Evolutionary conservation across 2,329 filamentous ascomycete genomes (phyloP).

Genomic region (Pseudodiploospora longispora): DNA sequence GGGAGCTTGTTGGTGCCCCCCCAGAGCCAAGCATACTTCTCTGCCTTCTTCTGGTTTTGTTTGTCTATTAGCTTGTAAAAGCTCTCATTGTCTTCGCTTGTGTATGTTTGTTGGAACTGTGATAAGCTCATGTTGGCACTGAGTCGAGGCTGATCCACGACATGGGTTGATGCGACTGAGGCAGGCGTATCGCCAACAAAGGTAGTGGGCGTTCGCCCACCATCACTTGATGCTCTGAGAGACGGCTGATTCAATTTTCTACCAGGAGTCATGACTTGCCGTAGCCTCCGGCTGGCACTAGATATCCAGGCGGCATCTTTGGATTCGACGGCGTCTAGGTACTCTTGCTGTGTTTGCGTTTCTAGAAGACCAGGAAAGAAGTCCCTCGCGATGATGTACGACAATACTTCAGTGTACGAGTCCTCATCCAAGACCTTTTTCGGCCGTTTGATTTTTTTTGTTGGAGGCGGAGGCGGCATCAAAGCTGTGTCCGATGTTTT

Average conservation of each 20-base stretch:
- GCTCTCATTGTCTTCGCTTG: conserved; percentile 94
- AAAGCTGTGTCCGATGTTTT: conserved; percentile 61
- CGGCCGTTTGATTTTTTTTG: conserved; percentile 87
- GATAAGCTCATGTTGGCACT: conserved; percentile 75
- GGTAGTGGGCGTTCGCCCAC: conserved; percentile 51
- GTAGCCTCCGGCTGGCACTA: conserved; percentile 63
- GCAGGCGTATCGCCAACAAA: conserved; percentile 69
- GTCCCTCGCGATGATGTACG: conserved; percentile 90
- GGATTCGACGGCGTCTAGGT: conserved; percentile 83
- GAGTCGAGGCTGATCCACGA: conserved; percentile 39
- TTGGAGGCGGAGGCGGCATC: conserved; percentile 79
- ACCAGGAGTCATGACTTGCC: conserved; percentile 75
- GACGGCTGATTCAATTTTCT: conserved; percentile 24
- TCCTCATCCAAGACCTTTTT: conserved; percentile 87
- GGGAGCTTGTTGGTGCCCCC: conserved; percentile 70
- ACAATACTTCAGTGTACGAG: conserved; percentile 80
- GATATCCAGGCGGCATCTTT: conserved; percentile 80
- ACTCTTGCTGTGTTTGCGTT: conserved; percentile 81
- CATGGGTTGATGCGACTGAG: conserved; percentile 39
- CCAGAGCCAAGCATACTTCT: conserved; percentile 87
- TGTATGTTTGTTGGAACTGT: conserved; percentile 87
- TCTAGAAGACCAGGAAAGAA: conserved; percentile 92
- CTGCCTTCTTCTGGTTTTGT: conserved; percentile 75
- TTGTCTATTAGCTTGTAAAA: conserved; percentile 89
- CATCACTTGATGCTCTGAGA: conserved; percentile 18